Evolutionary conservation across 768 basidiomycete species (phyloP).

Genomic region (Solioccasus polychromus): DNA sequence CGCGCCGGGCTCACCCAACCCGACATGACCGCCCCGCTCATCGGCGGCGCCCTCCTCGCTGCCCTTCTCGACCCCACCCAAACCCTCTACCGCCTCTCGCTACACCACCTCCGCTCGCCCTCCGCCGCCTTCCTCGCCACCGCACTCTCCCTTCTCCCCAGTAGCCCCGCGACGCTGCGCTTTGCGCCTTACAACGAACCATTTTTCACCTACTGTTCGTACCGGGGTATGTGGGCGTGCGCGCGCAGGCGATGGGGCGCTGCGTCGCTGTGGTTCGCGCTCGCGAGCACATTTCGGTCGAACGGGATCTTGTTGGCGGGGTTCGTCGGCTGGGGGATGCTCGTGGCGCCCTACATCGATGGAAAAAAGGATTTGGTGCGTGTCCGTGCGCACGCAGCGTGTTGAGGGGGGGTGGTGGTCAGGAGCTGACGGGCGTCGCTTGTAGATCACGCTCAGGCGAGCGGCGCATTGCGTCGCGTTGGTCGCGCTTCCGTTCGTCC

Average conservation of each 20-base stretch:
- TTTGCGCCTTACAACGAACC: slow-evolving; percentile 81
- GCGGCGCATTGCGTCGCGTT: slow-evolving; percentile 40
- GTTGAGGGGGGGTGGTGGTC: too few species aligned
- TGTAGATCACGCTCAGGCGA: slow-evolving; percentile 24
- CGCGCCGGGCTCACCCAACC: background rate
- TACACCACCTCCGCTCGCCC: slow-evolving; percentile 51
- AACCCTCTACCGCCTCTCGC: slow-evolving; percentile 57
- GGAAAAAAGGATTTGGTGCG: slow-evolving; percentile 30
- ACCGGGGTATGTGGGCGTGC: slow-evolving; percentile 42
- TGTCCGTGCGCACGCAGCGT: too few species aligned
- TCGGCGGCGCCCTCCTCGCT: slow-evolving; percentile 37
- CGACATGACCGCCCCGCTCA: slow-evolving; percentile 29
- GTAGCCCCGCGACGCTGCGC: slow-evolving; percentile 72
- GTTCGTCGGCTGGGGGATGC: slow-evolving; percentile 72
- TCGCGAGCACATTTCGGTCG: slow-evolving; percentile 68
- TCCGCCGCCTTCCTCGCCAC: slow-evolving; percentile 59
- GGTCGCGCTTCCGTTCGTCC: slow-evolving; percentile 48
- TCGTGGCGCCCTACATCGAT: slow-evolving; percentile 52
- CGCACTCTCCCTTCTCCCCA: slow-evolving; percentile 72
- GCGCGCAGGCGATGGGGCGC: slow-evolving; percentile 42
- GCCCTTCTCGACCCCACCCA: slow-evolving; percentile 41
- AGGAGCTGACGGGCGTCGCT: too few species aligned
- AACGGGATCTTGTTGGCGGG: slow-evolving; percentile 77
- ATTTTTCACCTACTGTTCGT: slow-evolving; percentile 80
- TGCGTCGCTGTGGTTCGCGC: slow-evolving; percentile 59